Conservation (phyloP, 1,139 yeast genomes). For the Protomyces pachydermus region DNA sequence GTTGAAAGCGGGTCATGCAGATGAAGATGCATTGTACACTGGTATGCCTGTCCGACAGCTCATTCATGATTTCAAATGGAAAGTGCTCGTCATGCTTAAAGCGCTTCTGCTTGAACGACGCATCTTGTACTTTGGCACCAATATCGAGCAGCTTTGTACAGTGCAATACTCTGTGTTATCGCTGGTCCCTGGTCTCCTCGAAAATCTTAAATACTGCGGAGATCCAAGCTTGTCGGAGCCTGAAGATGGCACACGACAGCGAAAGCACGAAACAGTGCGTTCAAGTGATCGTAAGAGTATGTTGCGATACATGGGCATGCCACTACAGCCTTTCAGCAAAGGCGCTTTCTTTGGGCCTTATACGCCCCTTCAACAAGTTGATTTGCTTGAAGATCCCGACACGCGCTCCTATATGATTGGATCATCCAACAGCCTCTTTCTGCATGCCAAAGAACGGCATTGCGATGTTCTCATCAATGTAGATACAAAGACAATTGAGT, state of each 20-base stretch:
- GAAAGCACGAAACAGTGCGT: slow-evolving; percentile 58
- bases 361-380: slow-evolving; percentile 83
- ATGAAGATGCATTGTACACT: slow-evolving; percentile 6
- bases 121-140: slow-evolving; percentile 65
- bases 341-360: slow-evolving; percentile 91
- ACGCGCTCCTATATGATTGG: slow-evolving; percentile 73
- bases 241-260: slow-evolving; percentile 50
- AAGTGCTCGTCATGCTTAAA: slow-evolving; percentile 66
- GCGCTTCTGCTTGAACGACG: slow-evolving; percentile 63
- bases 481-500: slow-evolving; percentile 50
- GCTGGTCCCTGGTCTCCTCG: slow-evolving; percentile 48
- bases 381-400: slow-evolving; percentile 56
- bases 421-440: slow-evolving; percentile 74
- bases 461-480: slow-evolving; percentile 55
- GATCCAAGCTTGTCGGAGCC: slow-evolving; percentile 63
- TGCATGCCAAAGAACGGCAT: slow-evolving; percentile 59
- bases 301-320: slow-evolving; percentile 77
- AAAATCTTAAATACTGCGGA: slow-evolving; percentile 70
- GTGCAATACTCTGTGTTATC: slow-evolving; percentile 53
- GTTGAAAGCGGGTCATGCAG: neutral
- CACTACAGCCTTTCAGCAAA: slow-evolving; percentile 75
- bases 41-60: slow-evolving; percentile 60
- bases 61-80: slow-evolving; percentile 54
- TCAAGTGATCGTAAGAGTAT: slow-evolving; percentile 75
- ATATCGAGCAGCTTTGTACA: slow-evolving; percentile 71